Conservation (phyloP, 1,139 yeast genomes). For the Sugiyamaella paludigena region DNA sequence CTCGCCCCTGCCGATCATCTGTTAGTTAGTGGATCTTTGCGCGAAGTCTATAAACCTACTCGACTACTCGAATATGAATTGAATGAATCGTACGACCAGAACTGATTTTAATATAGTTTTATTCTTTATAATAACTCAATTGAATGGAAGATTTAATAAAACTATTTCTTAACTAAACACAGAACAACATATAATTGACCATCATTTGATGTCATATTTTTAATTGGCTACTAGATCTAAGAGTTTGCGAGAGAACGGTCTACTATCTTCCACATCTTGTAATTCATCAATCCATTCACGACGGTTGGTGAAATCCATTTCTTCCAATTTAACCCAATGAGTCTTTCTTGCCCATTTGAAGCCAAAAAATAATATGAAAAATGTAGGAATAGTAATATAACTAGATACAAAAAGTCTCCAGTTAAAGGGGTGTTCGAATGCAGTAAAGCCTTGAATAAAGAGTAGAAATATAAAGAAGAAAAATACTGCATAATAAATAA, state of each 20-base stretch:
- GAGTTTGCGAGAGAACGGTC: neutral
- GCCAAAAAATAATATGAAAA: constrained; percentile 10
- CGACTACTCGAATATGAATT: too few relatives aligned
- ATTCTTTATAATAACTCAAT: too few relatives aligned
- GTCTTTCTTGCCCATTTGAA: constrained; percentile 13
- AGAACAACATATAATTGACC: too few relatives aligned
- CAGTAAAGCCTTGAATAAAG: constrained; percentile 13
- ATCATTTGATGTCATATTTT: neutral
- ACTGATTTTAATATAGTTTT: too few relatives aligned
- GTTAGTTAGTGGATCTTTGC: too few relatives aligned
- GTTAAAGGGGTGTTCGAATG: constrained; percentile 9
- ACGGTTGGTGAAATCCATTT: constrained; percentile 7
- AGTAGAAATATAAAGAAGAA: constrained; percentile 13
- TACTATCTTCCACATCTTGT: neutral
- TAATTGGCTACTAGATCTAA: constrained; percentile 14
- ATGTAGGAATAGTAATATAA: constrained; percentile 13
- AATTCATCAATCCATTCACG: constrained; percentile 9
- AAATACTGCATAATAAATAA: constrained; percentile 8
- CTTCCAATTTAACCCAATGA: constrained; percentile 4
- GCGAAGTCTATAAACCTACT: too few relatives aligned
- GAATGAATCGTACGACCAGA: too few relatives aligned
- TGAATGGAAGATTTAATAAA: too few relatives aligned
- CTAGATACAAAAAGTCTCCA: constrained; percentile 14
- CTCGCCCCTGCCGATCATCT: too few relatives aligned
- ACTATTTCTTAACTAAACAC: too few relatives aligned